Percentiles rank a stretch among this genome's conserved stretches.
These are phyloP conservation scores for Hamamelis virginiana DNA, from an alignment of 164 flowering plant genomes.

Conservation along the genomic window DNA sequence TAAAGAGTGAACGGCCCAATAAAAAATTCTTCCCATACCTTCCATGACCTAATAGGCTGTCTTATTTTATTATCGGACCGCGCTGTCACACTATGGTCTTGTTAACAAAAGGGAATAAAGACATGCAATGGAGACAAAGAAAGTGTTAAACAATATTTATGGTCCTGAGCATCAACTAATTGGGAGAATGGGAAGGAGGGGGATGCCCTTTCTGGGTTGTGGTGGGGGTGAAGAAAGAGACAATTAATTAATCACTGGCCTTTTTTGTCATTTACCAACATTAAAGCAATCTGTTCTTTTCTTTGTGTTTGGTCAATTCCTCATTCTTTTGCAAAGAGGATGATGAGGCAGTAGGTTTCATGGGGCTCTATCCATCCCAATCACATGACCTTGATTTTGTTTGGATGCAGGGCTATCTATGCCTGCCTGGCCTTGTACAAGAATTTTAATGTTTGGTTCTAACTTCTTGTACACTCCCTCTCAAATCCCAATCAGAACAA, in stretches of 20 bases:
- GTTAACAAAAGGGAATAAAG: not conserved
- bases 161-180: constrained; percentile 2
- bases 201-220: constrained; percentile 2
- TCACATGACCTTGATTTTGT: not conserved
- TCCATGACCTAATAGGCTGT: not conserved
- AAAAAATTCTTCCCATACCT: too few relatives aligned
- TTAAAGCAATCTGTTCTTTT: constrained; percentile 26
- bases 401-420: not conserved
- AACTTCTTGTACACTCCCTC: too few relatives aligned
- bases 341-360: not conserved
- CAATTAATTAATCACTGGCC: constrained; percentile 25
- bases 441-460: too few relatives aligned
- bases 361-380: not conserved
- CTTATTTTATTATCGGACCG: not conserved
- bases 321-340: not conserved
- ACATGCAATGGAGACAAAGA: constrained; percentile 10
- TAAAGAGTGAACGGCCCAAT: too few relatives aligned
- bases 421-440: not conserved
- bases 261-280: constrained; percentile 30
- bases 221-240: constrained; percentile 26
- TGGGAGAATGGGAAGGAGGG: too few relatives aligned
- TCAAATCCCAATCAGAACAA: too few relatives aligned
- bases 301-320: constrained; percentile 32
- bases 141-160: constrained; percentile 10
- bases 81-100: not conserved